phyloP scores from a whole-genome alignment of 495 filamentous ascomycete species.

The Hyaloscypha variabilis region DNA sequence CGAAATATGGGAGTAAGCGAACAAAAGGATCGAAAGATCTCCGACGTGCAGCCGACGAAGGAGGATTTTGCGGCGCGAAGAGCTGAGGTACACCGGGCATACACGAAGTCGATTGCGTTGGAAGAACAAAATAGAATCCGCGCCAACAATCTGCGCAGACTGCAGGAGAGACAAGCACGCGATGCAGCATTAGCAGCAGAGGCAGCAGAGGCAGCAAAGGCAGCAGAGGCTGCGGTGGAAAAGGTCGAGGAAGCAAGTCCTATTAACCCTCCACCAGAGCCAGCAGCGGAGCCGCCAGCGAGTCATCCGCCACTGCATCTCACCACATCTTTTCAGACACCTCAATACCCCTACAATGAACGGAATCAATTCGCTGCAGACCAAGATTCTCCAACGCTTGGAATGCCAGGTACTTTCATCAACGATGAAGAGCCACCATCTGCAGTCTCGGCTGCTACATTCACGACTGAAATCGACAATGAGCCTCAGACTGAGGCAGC shows the following conservation, averaged over 20 bases:
- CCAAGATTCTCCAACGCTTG: slow-evolving; percentile 70
- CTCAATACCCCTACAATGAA: not conserved
- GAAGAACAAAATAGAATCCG: slow-evolving; percentile 61
- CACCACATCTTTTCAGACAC: slow-evolving; percentile 24
- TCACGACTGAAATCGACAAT: slow-evolving; percentile 69
- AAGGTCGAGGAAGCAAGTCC: slow-evolving; percentile 16
- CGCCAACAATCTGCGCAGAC: slow-evolving; percentile 38
- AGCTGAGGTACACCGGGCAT: slow-evolving; percentile 77
- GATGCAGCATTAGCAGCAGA: slow-evolving; percentile 42
- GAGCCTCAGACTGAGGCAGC: slow-evolving; percentile 67
- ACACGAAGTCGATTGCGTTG: slow-evolving; percentile 75
- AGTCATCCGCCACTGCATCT: slow-evolving; percentile 26
- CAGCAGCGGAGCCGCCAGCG: not conserved
- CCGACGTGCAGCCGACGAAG: slow-evolving; percentile 50
- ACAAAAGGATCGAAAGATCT: slow-evolving; percentile 44
- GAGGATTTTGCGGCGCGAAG: slow-evolving; percentile 80
- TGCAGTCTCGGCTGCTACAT: slow-evolving; percentile 56
- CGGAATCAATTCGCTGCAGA: not conserved
- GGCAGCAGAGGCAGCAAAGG: slow-evolving; percentile 39
- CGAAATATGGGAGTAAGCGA: slow-evolving; percentile 39
- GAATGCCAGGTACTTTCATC: slow-evolving; percentile 62
- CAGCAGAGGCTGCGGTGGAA: slow-evolving; percentile 35
- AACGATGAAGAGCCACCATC: slow-evolving; percentile 48
- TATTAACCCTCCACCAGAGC: not conserved
- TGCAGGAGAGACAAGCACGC: slow-evolving; percentile 45